These are phyloP conservation scores for Peronospora belbahrii DNA, from an alignment of 352 stramenopile species.

Conservation along the genomic window DNA sequence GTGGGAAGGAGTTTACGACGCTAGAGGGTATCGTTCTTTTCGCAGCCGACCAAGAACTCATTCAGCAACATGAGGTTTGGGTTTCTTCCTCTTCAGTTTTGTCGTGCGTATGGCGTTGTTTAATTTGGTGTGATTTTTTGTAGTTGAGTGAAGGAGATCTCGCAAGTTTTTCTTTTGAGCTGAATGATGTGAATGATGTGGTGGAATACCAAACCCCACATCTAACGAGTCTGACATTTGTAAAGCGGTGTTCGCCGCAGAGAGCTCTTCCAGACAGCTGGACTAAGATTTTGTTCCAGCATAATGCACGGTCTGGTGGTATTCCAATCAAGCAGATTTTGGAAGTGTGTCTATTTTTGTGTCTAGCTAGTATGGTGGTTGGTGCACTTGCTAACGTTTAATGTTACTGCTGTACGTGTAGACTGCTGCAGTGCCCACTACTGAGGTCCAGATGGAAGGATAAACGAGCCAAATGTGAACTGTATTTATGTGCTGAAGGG, in stretches of 20 bases:
- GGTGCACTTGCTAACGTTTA: slow-evolving; percentile 1
- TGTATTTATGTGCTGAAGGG: slow-evolving; percentile 20
- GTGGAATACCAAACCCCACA: slow-evolving; percentile 37
- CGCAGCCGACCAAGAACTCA: slow-evolving; percentile 34
- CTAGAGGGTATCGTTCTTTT: slow-evolving; percentile 65
- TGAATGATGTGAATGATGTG: slow-evolving; percentile 48
- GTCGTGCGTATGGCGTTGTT: neutral
- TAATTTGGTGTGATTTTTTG: neutral
- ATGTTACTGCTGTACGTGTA: slow-evolving; percentile 3
- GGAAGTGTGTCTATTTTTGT: slow-evolving; percentile 37
- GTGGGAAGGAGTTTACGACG: slow-evolving; percentile 44
- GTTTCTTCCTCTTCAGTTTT: neutral
- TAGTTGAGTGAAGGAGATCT: slow-evolving; percentile 73
- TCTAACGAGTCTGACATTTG: slow-evolving; percentile 49
- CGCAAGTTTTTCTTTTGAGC: slow-evolving; percentile 69
- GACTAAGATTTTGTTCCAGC: slow-evolving; percentile 86
- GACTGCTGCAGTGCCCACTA: slow-evolving; percentile 20
- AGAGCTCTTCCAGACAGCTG: slow-evolving; percentile 80
- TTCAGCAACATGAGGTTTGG: slow-evolving; percentile 57
- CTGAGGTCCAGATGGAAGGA: slow-evolving; percentile 30
- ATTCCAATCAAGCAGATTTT: slow-evolving; percentile 58
- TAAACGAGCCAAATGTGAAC: slow-evolving; percentile 14
- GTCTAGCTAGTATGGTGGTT: neutral
- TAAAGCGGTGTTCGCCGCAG: slow-evolving; percentile 74
- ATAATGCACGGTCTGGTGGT: slow-evolving; percentile 50